Conservation (phyloP, 108 stramenopile species). For the Cyclotella choctawhatcheeana region DNA sequence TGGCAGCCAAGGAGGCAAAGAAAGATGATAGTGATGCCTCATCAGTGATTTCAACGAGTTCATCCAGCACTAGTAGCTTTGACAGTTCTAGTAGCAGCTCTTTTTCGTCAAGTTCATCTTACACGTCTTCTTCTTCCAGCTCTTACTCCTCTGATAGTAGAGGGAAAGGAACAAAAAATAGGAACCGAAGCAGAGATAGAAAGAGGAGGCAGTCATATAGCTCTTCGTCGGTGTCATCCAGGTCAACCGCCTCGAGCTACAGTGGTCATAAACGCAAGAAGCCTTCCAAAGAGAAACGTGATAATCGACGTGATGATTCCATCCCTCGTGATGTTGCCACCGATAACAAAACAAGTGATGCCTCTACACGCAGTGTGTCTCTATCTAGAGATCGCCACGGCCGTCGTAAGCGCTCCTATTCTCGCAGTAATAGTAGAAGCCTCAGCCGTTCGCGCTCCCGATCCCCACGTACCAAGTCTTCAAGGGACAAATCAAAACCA, state of each 20-base stretch:
- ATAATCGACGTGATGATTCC: background rate
- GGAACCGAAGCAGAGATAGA: background rate
- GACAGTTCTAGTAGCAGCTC: slow-evolving; percentile 55
- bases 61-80: slow-evolving; percentile 59
- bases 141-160: slow-evolving; percentile 51
- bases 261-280: background rate
- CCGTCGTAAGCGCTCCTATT: slow-evolving; percentile 13
- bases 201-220: background rate
- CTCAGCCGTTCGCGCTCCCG: background rate
- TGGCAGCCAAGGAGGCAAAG: slow-evolving; percentile 61
- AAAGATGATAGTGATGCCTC: slow-evolving; percentile 56
- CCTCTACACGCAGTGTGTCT: slow-evolving; percentile 5
- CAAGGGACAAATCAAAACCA: background rate
- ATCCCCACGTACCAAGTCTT: background rate
- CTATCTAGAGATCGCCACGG: background rate
- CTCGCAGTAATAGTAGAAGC: background rate
- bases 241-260: background rate
- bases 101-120: slow-evolving; percentile 50
- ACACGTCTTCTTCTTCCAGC: slow-evolving; percentile 52
- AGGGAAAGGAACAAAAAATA: slow-evolving; percentile 21
- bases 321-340: slow-evolving; percentile 1
- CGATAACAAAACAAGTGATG: slow-evolving; percentile 5
- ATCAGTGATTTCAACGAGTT: slow-evolving; percentile 49
- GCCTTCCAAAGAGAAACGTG: background rate
- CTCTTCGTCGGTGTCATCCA: slow-evolving; percentile 12